Evolutionary conservation across 345 rosid species (phyloP).

Genomic region (Eucalyptus erythrocorys): DNA sequence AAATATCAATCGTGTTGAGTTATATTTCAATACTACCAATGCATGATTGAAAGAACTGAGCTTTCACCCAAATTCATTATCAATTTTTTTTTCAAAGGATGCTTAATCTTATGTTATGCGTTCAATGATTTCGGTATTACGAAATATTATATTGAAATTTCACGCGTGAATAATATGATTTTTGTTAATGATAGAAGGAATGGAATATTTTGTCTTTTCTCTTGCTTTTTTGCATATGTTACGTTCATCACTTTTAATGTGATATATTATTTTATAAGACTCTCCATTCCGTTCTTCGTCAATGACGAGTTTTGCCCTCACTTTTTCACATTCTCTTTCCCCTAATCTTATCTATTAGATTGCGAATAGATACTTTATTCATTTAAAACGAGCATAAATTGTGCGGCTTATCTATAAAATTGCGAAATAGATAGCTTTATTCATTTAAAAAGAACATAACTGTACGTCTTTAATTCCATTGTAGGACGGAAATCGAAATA

Average conservation of each 20-base stretch:
- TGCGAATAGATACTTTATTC: neutral
- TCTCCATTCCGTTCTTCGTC: neutral
- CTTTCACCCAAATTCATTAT: neutral
- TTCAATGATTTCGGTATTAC: neutral
- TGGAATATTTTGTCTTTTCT: neutral
- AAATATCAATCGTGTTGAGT: neutral
- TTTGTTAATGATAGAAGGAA: neutral
- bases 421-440: neutral
- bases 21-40: neutral
- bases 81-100: neutral
- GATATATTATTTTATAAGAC: neutral
- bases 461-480: neutral
- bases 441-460: neutral
- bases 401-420: neutral
- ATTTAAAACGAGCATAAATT: neutral
- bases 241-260: neutral
- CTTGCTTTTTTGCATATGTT: neutral
- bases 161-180: neutral
- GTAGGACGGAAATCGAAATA: neutral
- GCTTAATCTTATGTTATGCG: neutral
- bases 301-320: neutral
- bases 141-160: neutral
- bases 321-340: neutral
- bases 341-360: neutral
- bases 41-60: neutral